Evolutionary conservation across 2,329 filamentous ascomycete genomes (phyloP).

Genomic region (Knoxdaviesia proteae): DNA sequence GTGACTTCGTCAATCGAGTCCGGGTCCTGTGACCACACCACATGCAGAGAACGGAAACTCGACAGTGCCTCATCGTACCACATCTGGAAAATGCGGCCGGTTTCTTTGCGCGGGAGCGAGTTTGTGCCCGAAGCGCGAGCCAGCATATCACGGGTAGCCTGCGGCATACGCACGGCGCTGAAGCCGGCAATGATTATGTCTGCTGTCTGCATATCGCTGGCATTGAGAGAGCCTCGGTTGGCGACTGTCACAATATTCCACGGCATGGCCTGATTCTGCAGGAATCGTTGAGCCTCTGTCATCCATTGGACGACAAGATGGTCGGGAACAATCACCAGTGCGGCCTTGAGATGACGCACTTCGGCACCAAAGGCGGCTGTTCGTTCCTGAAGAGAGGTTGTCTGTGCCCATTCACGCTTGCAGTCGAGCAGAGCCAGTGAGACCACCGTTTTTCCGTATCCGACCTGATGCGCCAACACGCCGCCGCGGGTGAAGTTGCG

Average conservation of each 20-base stretch:
- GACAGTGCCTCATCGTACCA: constrained; percentile 3
- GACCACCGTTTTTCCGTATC: constrained; percentile 23
- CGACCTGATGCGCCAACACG: constrained; percentile 21
- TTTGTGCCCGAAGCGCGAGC: neutral
- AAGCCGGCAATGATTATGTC: constrained; percentile 16
- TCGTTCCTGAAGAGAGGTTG: constrained; percentile 8
- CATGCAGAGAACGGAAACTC: neutral
- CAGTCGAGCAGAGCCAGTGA: constrained; percentile 16
- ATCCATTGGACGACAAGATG: constrained; percentile 20
- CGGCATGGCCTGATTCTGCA: constrained; percentile 4
- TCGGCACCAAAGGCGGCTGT: neutral
- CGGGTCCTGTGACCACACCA: neutral
- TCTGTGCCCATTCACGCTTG: constrained; percentile 6
- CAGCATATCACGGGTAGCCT: constrained; percentile 2
- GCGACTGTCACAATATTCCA: constrained; percentile 10
- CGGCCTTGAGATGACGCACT: constrained; percentile 11
- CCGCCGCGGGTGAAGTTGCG: constrained; percentile 13
- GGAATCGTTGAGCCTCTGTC: constrained; percentile 13
- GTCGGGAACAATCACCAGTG: constrained; percentile 17
- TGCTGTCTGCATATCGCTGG: constrained; percentile 9
- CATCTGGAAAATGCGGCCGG: constrained; percentile 2
- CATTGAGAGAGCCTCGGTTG: neutral
- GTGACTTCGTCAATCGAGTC: constrained; percentile 1
- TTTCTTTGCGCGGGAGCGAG: constrained; percentile 4
- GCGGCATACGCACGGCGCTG: constrained; percentile 6